phyloP scores from a whole-genome alignment of 2,329 filamentous ascomycete genomes.

The Aspergillus brunneoviolaceus region DNA sequence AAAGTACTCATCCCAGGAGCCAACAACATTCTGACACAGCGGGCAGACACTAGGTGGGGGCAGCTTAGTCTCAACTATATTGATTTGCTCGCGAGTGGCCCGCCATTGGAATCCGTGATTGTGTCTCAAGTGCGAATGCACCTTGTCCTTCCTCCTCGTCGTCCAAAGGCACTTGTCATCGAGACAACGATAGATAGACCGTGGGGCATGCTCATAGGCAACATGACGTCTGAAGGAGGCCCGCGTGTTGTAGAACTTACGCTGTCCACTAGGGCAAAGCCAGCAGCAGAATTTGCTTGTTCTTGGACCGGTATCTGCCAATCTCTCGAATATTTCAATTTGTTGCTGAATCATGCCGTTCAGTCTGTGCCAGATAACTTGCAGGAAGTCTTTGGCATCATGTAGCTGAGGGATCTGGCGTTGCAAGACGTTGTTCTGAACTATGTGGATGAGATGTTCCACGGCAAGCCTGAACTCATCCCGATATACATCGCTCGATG shows the following conservation, averaged over 20 bases:
- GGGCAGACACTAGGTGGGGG: constrained; percentile 4
- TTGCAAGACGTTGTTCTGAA: neutral
- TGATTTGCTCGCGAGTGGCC: neutral
- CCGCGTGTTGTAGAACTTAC: neutral
- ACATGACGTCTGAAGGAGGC: constrained; percentile 17
- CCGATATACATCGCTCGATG: neutral
- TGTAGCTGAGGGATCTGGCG: neutral
- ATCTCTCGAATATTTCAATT: neutral
- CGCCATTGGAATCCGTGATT: neutral
- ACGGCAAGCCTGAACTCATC: neutral
- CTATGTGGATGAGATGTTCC: neutral
- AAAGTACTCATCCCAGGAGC: constrained; percentile 15
- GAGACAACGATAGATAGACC: constrained; percentile 7
- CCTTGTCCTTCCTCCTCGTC: constrained; percentile 13
- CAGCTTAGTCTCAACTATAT: neutral
- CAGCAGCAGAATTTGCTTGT: constrained; percentile 2
- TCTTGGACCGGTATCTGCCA: neutral
- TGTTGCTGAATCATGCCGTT: constrained; percentile 6
- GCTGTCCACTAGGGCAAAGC: constrained; percentile 1
- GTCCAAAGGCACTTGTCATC: neutral
- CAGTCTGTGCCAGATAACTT: neutral
- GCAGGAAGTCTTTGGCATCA: constrained; percentile 1
- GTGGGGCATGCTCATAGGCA: constrained; percentile 1
- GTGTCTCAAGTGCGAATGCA: constrained; percentile 7
- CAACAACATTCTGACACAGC: constrained; percentile 6